Conservation (phyloP, 2,329 filamentous ascomycete species). For the Exserohilum rostratum region DNA sequence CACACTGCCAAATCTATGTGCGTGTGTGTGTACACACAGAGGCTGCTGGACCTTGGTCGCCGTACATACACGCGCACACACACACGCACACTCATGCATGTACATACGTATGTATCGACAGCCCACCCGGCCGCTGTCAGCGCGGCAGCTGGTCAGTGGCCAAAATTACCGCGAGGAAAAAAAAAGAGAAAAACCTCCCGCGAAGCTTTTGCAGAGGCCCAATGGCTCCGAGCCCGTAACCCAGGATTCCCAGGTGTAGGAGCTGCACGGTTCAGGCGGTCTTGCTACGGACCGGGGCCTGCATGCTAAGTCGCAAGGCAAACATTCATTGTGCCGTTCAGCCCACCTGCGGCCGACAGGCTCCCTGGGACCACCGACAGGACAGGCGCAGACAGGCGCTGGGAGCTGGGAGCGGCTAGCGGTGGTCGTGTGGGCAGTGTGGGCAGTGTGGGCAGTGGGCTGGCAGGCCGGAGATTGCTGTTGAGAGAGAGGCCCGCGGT, state of each 20-base stretch:
- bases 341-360: slow-evolving; percentile 7
- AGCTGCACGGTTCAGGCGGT: slow-evolving; percentile 33
- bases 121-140: not conserved
- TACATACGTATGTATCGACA: too few relatives aligned
- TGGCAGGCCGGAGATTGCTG: slow-evolving; percentile 8
- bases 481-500: too few relatives aligned
- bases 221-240: slow-evolving; percentile 1
- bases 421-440: slow-evolving; percentile 15
- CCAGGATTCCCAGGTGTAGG: slow-evolving; percentile 11
- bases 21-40: too few relatives aligned
- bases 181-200: slow-evolving; percentile 1
- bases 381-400: not conserved
- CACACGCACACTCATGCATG: too few relatives aligned
- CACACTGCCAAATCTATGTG: too few relatives aligned
- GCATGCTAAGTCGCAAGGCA: slow-evolving; percentile 26
- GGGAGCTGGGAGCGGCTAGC: too few relatives aligned
- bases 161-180: not conserved
- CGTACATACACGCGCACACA: too few relatives aligned
- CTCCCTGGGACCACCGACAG: too few relatives aligned
- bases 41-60: too few relatives aligned
- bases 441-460: too few relatives aligned
- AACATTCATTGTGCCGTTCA: slow-evolving; percentile 18
- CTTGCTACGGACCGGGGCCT: slow-evolving; percentile 21
- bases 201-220: not conserved
- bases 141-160: not conserved